Percentiles rank a stretch among this genome's conserved stretches.
phyloP scores from a whole-genome alignment of 768 basidiomycete species.

The Chlorophyllum brunneum region DNA sequence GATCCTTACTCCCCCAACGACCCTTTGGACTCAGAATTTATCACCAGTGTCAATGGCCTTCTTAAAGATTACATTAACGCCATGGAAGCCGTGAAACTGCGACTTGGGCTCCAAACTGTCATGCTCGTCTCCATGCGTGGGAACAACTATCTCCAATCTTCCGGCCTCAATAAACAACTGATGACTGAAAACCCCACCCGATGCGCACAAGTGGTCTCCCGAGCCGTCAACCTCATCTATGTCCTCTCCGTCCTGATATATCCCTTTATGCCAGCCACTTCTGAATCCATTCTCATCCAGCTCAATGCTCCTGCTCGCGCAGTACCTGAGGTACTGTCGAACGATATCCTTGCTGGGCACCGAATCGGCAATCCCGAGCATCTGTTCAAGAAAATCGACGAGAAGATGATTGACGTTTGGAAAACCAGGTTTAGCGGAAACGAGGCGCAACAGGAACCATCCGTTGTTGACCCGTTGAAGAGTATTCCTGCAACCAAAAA shows the following conservation, averaged over 20 bases:
- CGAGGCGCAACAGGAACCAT: conserved; percentile 34
- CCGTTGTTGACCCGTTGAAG: conserved; percentile 35
- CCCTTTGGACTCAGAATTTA: conserved; percentile 66
- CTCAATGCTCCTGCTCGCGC: conserved; percentile 85
- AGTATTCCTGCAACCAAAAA: conserved; percentile 46
- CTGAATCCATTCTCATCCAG: conserved; percentile 75
- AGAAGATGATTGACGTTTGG: conserved; percentile 84
- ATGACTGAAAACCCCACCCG: conserved; percentile 77
- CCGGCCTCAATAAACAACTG: conserved; percentile 86
- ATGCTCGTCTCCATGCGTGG: conserved; percentile 89
- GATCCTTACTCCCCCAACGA: conserved; percentile 72
- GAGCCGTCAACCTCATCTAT: conserved; percentile 92
- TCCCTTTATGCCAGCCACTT: conserved; percentile 96
- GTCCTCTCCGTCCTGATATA: conserved; percentile 79
- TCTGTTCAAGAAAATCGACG: conserved; percentile 92
- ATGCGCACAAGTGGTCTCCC: conserved; percentile 86
- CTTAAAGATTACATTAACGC: conserved; percentile 77
- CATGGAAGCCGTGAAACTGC: conserved; percentile 91
- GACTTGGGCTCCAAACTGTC: conserved; percentile 80
- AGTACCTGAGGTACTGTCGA: conserved; percentile 67
- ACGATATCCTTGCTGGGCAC: conserved; percentile 87
- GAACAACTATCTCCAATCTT: conserved; percentile 92
- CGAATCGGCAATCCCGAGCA: conserved; percentile 81
- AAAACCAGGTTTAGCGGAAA: conserved; percentile 73
- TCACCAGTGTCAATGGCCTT: conserved; percentile 73